These are phyloP conservation scores for Phoenix roebelenii DNA, from an alignment of 176 grass and related monocot genomes.

Conservation along the genomic window DNA sequence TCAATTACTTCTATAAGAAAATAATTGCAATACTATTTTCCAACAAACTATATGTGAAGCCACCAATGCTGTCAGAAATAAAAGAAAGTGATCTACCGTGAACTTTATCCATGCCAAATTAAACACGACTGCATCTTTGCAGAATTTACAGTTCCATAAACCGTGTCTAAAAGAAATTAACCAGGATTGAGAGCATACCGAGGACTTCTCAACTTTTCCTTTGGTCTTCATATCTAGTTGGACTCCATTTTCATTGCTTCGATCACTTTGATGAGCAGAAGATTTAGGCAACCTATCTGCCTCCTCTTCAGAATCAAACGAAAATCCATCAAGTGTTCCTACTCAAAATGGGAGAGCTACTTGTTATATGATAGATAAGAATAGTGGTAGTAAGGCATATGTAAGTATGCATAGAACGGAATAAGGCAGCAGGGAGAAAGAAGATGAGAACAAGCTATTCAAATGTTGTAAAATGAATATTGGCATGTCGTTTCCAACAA, in stretches of 20 bases:
- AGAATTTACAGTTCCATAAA: constrained; percentile 8
- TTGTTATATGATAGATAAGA: too few relatives aligned
- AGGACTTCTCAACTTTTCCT: constrained; percentile 47
- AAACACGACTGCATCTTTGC: not conserved
- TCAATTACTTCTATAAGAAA: too few relatives aligned
- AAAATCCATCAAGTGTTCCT: constrained; percentile 73
- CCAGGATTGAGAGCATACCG: constrained; percentile 19
- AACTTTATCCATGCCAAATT: not conserved
- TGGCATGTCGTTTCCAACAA: constrained; percentile 49
- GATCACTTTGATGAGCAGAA: constrained; percentile 38
- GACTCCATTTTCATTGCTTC: constrained; percentile 61
- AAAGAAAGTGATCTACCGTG: too few relatives aligned
- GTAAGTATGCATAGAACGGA: too few relatives aligned
- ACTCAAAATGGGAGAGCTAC: too few relatives aligned
- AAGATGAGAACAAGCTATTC: too few relatives aligned
- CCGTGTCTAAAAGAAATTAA: not conserved
- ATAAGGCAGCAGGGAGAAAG: too few relatives aligned
- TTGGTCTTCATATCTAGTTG: constrained; percentile 42
- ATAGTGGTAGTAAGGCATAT: too few relatives aligned
- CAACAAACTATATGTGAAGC: too few relatives aligned
- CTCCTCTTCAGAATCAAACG: constrained; percentile 19
- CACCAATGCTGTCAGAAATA: too few relatives aligned
- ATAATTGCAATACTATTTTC: too few relatives aligned
- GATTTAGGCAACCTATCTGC: constrained; percentile 38
- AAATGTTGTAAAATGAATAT: not conserved